phyloP scores from a whole-genome alignment of 148 eudicot genomes.

The Vaccinium darrowii region DNA sequence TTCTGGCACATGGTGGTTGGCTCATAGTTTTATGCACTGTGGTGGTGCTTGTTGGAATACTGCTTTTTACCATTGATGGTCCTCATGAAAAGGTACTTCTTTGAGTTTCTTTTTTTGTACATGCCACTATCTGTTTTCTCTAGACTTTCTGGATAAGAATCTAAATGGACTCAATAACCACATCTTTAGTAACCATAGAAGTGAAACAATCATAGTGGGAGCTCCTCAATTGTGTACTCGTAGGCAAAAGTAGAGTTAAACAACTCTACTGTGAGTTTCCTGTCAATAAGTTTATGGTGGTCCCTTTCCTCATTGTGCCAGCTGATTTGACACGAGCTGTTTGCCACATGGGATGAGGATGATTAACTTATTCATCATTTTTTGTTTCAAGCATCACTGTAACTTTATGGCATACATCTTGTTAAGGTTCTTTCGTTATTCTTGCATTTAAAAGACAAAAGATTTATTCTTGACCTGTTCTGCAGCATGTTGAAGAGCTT shows the following conservation, averaged over 20 bases:
- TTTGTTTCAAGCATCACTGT: neutral
- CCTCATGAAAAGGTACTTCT: slow-evolving; percentile 81
- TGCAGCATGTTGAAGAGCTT: slow-evolving; percentile 83
- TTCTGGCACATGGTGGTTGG: slow-evolving; percentile 68
- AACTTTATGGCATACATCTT: neutral
- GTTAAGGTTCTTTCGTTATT: neutral
- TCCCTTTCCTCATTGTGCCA: neutral
- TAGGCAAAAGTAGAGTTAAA: neutral
- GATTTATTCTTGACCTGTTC: slow-evolving; percentile 10
- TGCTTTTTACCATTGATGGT: slow-evolving; percentile 62
- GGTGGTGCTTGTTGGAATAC: slow-evolving; percentile 33
- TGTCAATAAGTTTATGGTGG: neutral
- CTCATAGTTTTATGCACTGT: slow-evolving; percentile 51
- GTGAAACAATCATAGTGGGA: neutral
- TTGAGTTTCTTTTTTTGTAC: neutral
- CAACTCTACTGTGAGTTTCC: neutral
- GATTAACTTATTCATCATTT: neutral
- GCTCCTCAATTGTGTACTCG: neutral
- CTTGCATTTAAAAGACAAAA: neutral
- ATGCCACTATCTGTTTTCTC: neutral
- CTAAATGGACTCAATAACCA: neutral
- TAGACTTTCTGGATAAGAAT: neutral
- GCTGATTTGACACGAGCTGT: neutral
- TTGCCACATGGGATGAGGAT: neutral
- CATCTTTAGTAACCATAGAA: neutral